phyloP scores from a whole-genome alignment of 495 filamentous ascomycete genomes.

The Usnea hakonensis region DNA sequence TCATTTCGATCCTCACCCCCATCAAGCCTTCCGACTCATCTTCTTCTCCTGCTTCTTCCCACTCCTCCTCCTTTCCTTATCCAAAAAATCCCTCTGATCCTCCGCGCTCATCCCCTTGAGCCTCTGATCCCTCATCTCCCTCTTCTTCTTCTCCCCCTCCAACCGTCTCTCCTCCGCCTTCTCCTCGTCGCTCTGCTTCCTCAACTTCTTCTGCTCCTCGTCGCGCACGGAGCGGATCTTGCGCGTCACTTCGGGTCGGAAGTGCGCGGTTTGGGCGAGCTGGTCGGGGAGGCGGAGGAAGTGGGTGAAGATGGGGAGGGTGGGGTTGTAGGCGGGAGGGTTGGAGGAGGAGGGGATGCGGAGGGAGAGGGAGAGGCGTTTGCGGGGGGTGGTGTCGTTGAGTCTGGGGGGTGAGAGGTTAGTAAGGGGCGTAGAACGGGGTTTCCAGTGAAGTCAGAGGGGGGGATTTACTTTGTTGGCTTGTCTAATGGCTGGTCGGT shows the following conservation, averaged over 20 bases:
- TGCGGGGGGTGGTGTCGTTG: constrained; percentile 75
- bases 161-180: constrained; percentile 80
- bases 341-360: constrained; percentile 54
- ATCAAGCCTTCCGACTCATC: constrained; percentile 44
- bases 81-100: constrained; percentile 90
- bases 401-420: constrained; percentile 49
- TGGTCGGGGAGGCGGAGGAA: constrained; percentile 79
- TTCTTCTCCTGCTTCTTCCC: constrained; percentile 65
- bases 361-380: constrained; percentile 74
- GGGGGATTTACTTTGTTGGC: constrained; percentile 63
- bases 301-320: constrained; percentile 68
- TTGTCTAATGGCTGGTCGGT: constrained; percentile 87
- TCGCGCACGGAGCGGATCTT: constrained; percentile 76
- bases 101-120: constrained; percentile 80
- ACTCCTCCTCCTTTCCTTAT: constrained; percentile 82
- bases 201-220: constrained; percentile 70
- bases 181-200: constrained; percentile 78
- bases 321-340: constrained; percentile 53
- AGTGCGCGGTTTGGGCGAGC: constrained; percentile 68
- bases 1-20: not conserved
- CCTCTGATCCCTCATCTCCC: constrained; percentile 81
- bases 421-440: not conserved
- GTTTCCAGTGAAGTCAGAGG: not conserved
- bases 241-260: constrained; percentile 81
- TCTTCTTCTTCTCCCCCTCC: constrained; percentile 77